These are phyloP conservation scores for Backusella tarrabulga DNA, from an alignment of 192 early-diverging fungal species.

Conservation along the genomic window DNA sequence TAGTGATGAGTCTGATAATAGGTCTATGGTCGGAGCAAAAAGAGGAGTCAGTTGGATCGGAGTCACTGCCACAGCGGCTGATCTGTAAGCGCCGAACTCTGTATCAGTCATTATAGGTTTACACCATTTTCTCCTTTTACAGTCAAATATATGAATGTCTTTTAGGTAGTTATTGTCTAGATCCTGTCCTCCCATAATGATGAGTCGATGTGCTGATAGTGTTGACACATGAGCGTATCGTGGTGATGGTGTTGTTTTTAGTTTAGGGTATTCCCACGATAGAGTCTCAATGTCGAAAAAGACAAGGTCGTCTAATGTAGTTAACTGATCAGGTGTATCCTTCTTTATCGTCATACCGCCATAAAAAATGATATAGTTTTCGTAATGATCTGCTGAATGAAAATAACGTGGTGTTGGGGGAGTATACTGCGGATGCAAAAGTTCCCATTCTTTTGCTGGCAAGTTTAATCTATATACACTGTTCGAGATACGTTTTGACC, in stretches of 20 bases:
- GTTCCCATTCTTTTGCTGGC: constrained; percentile 57
- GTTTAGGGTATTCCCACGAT: constrained; percentile 57
- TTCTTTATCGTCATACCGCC: constrained; percentile 74
- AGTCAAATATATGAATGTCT: constrained; percentile 73
- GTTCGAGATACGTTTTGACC: constrained; percentile 68
- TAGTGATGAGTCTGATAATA: not conserved
- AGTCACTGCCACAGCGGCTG: constrained; percentile 61
- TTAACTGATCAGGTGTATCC: constrained; percentile 54
- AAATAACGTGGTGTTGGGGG: constrained; percentile 64
- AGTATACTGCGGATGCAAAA: constrained; percentile 17
- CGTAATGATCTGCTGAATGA: constrained; percentile 64
- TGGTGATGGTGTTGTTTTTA: constrained; percentile 52
- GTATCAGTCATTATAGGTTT: constrained; percentile 60
- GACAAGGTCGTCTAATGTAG: constrained; percentile 64
- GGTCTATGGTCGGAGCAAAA: not conserved
- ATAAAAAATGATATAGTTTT: constrained; percentile 66
- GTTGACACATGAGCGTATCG: constrained; percentile 75
- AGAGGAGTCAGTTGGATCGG: constrained; percentile 5
- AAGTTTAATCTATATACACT: constrained; percentile 65
- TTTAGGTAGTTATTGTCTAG: constrained; percentile 71
- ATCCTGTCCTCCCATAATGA: constrained; percentile 75
- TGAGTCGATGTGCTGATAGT: constrained; percentile 57
- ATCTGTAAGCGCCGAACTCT: constrained; percentile 77
- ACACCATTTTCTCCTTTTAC: constrained; percentile 62
- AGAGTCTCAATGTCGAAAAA: constrained; percentile 61